Evolutionary conservation across 169 alveolate species (phyloP).

Genomic region (Neospora caninum): DNA sequence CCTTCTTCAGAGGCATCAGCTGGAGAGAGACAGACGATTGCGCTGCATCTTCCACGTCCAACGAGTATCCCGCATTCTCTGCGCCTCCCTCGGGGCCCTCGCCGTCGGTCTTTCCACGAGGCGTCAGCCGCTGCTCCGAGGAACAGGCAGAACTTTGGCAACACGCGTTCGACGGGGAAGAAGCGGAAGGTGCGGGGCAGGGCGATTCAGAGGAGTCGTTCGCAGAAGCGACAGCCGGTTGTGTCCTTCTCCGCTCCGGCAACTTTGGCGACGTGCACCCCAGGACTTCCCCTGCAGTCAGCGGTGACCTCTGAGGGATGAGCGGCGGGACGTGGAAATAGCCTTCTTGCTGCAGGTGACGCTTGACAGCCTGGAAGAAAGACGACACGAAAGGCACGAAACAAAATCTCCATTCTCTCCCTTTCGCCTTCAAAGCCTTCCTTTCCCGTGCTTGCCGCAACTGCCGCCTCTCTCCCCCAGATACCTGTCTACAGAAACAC

Average conservation of each 20-base stretch:
- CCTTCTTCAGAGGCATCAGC: background rate
- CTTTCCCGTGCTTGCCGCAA: too few species aligned
- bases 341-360: constrained; percentile 29
- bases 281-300: constrained; percentile 97
- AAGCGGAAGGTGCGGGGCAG: too few species aligned
- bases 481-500: too few species aligned
- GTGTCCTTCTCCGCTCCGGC: background rate
- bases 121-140: too few species aligned
- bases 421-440: background rate
- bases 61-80: background rate
- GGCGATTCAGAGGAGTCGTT: too few species aligned
- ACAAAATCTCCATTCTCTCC: background rate
- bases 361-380: constrained; percentile 36
- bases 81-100: too few species aligned
- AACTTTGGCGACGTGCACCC: constrained; percentile 88
- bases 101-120: too few species aligned
- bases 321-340: constrained; percentile 51
- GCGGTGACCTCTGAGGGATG: constrained; percentile 96
- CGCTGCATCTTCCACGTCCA: background rate
- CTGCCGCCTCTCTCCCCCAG: too few species aligned
- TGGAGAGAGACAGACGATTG: background rate
- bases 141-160: too few species aligned
- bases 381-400: background rate
- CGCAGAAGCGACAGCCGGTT: too few species aligned
- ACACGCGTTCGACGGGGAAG: too few species aligned